Evolutionary conservation across 192 early-diverging fungal genomes (phyloP).

Genomic region (Rhizophlyctis rosea): DNA sequence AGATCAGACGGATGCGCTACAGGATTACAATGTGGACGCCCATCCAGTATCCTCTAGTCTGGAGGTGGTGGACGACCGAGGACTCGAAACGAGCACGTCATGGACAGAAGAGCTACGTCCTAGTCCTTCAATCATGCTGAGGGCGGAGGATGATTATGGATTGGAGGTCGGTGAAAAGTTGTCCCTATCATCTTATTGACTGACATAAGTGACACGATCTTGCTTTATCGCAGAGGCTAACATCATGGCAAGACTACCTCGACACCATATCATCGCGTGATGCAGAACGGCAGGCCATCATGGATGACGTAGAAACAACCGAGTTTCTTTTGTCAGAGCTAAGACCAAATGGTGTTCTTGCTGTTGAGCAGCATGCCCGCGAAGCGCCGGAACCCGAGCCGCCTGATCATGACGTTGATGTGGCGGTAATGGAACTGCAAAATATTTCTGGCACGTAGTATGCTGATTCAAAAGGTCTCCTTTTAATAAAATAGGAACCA

Average conservation of each 20-base stretch:
- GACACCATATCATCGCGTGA: background rate
- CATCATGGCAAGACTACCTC: slow-evolving; percentile 19
- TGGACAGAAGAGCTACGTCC: too few relatives aligned
- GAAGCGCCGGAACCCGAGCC: background rate
- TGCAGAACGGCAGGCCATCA: background rate
- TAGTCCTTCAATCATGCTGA: too few relatives aligned
- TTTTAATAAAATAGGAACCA: background rate
- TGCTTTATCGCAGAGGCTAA: slow-evolving; percentile 11
- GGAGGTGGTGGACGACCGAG: too few relatives aligned
- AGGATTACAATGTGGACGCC: too few relatives aligned
- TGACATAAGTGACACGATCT: too few relatives aligned
- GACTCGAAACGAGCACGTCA: too few relatives aligned
- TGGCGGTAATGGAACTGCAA: background rate
- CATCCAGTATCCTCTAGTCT: too few relatives aligned
- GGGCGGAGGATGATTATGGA: too few relatives aligned
- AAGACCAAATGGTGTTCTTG: background rate
- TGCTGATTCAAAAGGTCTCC: background rate
- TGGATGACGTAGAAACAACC: background rate
- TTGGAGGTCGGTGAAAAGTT: too few relatives aligned
- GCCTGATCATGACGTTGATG: background rate
- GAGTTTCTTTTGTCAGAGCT: too few relatives aligned
- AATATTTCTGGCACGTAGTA: background rate
- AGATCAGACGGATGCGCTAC: too few relatives aligned
- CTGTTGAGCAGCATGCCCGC: background rate
- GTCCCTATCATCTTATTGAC: too few relatives aligned